Evolutionary conservation across 345 rosid species (phyloP).

Genomic region (thale cress (Arabidopsis thaliana)): TAIR10.1 NC_003070.9:3976001-3976500

Average conservation of each 20-base stretch:
- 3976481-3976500: conserved; percentile 53
- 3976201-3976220: conserved; percentile 73
- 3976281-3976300: conserved; percentile 57
- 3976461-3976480: conserved; percentile 45
- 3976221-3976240: conserved; percentile 69
- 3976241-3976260: conserved; percentile 64
- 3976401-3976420: conserved; percentile 56
- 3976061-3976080: conserved; percentile 58
- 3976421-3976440: conserved; percentile 55
- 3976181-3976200: conserved; percentile 64
- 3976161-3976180: conserved; percentile 50
- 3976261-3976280: conserved; percentile 65
- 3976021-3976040: conserved; percentile 60
- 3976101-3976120: conserved; percentile 47
- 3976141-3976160: conserved; percentile 64
- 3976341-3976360: conserved; percentile 77
- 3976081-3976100: conserved; percentile 43
- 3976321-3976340: conserved; percentile 54
- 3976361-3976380: conserved; percentile 63
- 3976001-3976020: conserved; percentile 63
- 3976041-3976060: conserved; percentile 48
- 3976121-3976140: conserved; percentile 54
- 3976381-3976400: conserved; percentile 65
- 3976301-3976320: conserved; percentile 56
- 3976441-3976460: conserved; percentile 55